Evolutionary conservation across 1,139 yeast species (phyloP).

Genomic region (Pneumocystis canis): DNA sequence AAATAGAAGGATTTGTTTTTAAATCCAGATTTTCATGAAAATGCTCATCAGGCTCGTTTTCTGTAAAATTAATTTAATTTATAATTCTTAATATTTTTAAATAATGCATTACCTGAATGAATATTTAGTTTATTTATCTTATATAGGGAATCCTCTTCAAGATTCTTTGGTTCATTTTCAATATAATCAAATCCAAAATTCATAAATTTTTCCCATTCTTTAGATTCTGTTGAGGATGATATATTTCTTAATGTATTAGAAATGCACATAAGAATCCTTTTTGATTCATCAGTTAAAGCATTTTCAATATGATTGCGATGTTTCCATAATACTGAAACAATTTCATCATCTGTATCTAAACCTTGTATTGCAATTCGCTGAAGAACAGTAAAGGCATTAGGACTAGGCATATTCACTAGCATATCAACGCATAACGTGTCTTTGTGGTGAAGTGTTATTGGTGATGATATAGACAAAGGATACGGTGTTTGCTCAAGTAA

Average conservation of each 20-base stretch:
- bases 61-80: neutral
- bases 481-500: neutral
- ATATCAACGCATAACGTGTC: slow-evolving; percentile 17
- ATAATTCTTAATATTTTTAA: neutral
- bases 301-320: neutral
- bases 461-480: neutral
- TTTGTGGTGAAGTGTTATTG: neutral
- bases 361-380: slow-evolving; percentile 1
- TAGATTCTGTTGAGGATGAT: neutral
- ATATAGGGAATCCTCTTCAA: neutral
- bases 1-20: neutral
- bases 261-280: neutral
- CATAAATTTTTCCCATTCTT: neutral
- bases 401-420: slow-evolving; percentile 13
- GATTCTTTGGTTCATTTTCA: neutral
- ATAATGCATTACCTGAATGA: neutral
- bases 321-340: neutral
- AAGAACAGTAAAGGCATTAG: slow-evolving; percentile 2
- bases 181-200: slow-evolving; percentile 2
- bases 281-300: neutral
- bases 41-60: neutral
- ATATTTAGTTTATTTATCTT: neutral
- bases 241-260: neutral
- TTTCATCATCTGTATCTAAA: neutral
- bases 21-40: neutral